Evolutionary conservation across 345 rosid genomes (phyloP), one percentile per base, ranked within the genome.

Genomic region (Fremontodendron californicum): DNA sequence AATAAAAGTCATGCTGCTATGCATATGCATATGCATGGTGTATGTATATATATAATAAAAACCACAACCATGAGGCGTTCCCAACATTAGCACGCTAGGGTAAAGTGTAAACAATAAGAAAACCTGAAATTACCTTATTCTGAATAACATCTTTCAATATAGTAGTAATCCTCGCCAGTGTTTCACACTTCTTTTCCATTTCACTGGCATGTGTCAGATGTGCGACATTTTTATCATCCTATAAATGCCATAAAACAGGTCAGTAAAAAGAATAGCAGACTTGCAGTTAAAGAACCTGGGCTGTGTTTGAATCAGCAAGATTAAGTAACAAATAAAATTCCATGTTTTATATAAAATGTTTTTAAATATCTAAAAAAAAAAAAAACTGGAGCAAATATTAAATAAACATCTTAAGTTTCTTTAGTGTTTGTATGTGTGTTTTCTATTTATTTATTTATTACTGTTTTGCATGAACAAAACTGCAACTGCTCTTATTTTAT

Each of bases 221-320:
- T 4, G 97, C 89, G 75, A 94, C 99, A 81, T 94, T 96, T 78
- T 92, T 96, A 77, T 96, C 99, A 83, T 94, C 98, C 98, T 94
- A 81, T 66, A 13, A 66, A 54, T 54, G 63, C 29, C 29, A 79
- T 6, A 25, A 75, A 57, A 15, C 60, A 42, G 10, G 18, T 70
- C 71, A 51, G 25, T 45, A 18, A 75, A 21, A 33, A 3, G 39
- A 55, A 67, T 46, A 67, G 60, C 55, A 65, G 29, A 40, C 23
- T 39, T 65, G 71, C 75, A 51, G n/a, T 29, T 45, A 25, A 13
- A 69, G 39, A 46, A 70, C 57, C 39, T 46, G 27, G 23, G 39
- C n/a, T 46, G 54, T 70, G 21, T 58, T 45, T 18, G 13, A 35
- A 45, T 46, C 43, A 48, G 74, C 12, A 37, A 65, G 37, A 46